Evolutionary conservation across 2,329 filamentous ascomycete genomes (phyloP).

Genomic region (Colletotrichum siamense): DNA sequence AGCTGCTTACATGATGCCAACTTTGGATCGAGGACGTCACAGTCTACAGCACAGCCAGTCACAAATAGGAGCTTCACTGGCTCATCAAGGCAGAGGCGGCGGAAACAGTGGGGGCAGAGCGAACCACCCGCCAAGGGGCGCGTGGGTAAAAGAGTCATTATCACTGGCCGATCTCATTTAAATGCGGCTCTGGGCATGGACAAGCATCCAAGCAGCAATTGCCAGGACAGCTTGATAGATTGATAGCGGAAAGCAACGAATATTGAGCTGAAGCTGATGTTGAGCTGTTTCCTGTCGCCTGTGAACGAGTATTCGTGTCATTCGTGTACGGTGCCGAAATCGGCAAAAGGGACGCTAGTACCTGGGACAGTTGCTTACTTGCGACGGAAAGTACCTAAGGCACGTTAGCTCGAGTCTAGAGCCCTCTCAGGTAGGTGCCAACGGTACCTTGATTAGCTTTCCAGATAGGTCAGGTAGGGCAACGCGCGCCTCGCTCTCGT

Average conservation of each 20-base stretch:
- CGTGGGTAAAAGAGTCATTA: background rate
- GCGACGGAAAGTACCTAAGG: background rate
- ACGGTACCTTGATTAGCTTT: background rate
- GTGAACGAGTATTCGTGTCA: background rate
- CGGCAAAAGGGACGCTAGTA: background rate
- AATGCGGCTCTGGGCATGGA: conserved; percentile 14
- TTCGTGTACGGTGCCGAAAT: background rate
- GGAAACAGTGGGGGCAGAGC: background rate
- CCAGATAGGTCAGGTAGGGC: background rate
- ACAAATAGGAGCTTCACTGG: background rate
- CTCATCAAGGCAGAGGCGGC: background rate
- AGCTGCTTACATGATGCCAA: background rate
- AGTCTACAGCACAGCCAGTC: background rate
- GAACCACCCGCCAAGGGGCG: background rate
- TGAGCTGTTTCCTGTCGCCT: background rate
- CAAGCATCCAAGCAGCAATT: background rate
- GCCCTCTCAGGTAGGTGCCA: background rate
- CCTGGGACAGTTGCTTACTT: background rate
- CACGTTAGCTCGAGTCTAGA: background rate
- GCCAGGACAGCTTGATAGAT: background rate
- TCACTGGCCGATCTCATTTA: conserved; percentile 16
- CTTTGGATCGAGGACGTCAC: background rate
- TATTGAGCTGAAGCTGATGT: background rate
- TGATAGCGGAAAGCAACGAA: background rate
- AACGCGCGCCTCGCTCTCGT: background rate